Evolutionary conservation across 208 protist species (phyloP), one percentile per base, ranked within the genome.

Genomic region (Porcisia hertigi): DNA sequence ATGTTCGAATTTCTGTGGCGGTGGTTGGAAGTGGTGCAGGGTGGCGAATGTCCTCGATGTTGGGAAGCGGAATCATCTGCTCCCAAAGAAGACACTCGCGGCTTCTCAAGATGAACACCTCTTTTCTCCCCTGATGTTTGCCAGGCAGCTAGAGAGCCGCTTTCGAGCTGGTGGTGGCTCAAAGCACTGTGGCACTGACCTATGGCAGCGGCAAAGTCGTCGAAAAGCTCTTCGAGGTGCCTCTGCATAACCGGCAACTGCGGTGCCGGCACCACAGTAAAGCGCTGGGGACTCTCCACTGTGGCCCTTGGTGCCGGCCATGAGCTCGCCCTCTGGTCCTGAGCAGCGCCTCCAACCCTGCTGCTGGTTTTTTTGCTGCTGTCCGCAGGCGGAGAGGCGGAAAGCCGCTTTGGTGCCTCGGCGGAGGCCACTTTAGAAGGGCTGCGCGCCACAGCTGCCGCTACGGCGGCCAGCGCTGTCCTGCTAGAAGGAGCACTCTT

Each of bases 121-220:
- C 62, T 53, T 1, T 53, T 58, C 55, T 25, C 0, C 58, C 53
- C 66, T 25, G 63, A 34, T 34, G 53, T 34, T 49, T 76, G 64
- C 77, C 57, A 77, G 14, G 65, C 49, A 30, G 65, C 54, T 60
- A 57, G 23, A 0, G 63, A 69, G 20, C 71, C 47, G 39, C 54
- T 54, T 18, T 23, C 25, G 3, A 45, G 16, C 55, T 45, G 58
- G 34, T 82, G 72, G 59, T 75, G 65, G 43, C 69, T 69, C 67
- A 78, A 5, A 20, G 78, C 69, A 25, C 43, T 36, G 4, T 73
- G 72, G 53, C 73, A 78, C 58, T 78, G 72, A 58, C 77, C 78
- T 3, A 82, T 43, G 7, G 78, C 78, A 0, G 69, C 67, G 1
- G 67, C 59, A 49, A 82, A 82, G 58, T 82, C 78, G 23, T 77